These are phyloP conservation scores for Globisporangium acanthophoron DNA, from an alignment of 352 stramenopile species.

Conservation along the genomic window DNA sequence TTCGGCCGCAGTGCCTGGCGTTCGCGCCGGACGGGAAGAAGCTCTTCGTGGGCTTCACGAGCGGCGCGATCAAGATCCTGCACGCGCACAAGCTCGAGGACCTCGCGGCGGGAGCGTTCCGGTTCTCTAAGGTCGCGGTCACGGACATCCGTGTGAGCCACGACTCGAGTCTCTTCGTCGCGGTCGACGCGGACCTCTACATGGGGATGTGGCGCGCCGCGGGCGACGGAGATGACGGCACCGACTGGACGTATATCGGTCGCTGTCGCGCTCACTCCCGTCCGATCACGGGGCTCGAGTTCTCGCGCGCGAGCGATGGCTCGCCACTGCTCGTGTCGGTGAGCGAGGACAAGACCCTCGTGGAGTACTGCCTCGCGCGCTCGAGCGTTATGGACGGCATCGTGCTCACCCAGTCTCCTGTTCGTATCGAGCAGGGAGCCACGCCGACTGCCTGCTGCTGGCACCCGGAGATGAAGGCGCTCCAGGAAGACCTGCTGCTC, in stretches of 20 bases:
- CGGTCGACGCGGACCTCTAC: slow-evolving; percentile 65
- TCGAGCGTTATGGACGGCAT: slow-evolving; percentile 87
- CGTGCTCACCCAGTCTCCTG: slow-evolving; percentile 59
- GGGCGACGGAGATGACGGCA: slow-evolving; percentile 13
- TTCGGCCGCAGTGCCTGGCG: slow-evolving; percentile 70
- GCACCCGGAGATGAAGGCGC: slow-evolving; percentile 72
- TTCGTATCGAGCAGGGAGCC: slow-evolving; percentile 80
- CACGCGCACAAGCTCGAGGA: slow-evolving; percentile 76
- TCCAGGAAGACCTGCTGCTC: slow-evolving; percentile 87
- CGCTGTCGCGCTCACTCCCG: slow-evolving; percentile 70
- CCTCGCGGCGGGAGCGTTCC: slow-evolving; percentile 37
- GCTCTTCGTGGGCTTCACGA: slow-evolving; percentile 87
- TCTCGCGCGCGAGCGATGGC: slow-evolving; percentile 66
- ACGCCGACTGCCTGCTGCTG: slow-evolving; percentile 87
- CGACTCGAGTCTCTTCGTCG: slow-evolving; percentile 72
- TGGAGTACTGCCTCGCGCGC: slow-evolving; percentile 85
- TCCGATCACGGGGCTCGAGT: slow-evolving; percentile 87
- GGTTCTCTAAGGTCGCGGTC: slow-evolving; percentile 65
- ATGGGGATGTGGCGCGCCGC: slow-evolving; percentile 77
- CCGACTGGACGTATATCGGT: slow-evolving; percentile 84
- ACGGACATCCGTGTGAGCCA: slow-evolving; percentile 71
- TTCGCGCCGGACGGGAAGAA: slow-evolving; percentile 75
- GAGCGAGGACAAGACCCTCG: slow-evolving; percentile 78
- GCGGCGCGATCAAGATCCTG: slow-evolving; percentile 82
- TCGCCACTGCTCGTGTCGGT: slow-evolving; percentile 82